Conservation (phyloP, 1,139 yeast species). For the Groenewaldozyma sp. region DNA sequence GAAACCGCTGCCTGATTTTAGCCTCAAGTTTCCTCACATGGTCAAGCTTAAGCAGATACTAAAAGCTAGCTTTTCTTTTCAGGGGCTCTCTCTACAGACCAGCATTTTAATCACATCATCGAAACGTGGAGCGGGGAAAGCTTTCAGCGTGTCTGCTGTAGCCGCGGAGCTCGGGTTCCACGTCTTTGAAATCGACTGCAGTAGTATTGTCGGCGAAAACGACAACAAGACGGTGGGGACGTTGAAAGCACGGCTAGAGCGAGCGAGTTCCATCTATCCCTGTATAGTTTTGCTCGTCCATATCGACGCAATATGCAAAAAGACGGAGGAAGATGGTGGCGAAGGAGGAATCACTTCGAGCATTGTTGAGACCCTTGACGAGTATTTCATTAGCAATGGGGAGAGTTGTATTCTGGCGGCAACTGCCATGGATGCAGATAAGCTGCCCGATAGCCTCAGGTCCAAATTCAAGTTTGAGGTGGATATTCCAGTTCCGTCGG, state of each 20-base stretch:
- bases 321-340: conserved; percentile 53
- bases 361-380: conserved; percentile 49
- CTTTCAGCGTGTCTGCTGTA: conserved; percentile 48
- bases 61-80: conserved; percentile 28
- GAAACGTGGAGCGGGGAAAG: conserved; percentile 73
- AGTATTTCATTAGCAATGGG: conserved; percentile 30
- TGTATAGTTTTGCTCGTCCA: conserved; percentile 57
- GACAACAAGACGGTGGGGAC: conserved; percentile 75
- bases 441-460: conserved; percentile 56
- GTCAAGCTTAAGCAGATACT: conserved; percentile 35
- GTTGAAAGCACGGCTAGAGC: conserved; percentile 67
- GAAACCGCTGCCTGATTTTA: conserved; percentile 30
- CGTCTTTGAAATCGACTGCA: conserved; percentile 61
- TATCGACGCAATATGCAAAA: conserved; percentile 62
- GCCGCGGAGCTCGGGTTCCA: conserved; percentile 58
- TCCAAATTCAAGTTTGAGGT: conserved; percentile 70
- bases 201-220: conserved; percentile 45
- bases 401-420: conserved; percentile 46
- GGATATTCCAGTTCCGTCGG: conserved; percentile 68
- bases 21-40: conserved; percentile 37
- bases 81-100: conserved; percentile 40
- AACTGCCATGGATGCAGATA: conserved; percentile 66
- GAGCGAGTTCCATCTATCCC: conserved; percentile 37
- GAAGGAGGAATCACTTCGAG: conserved; percentile 51
- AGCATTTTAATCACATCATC: conserved; percentile 60